phyloP scores from a whole-genome alignment of 495 filamentous ascomycete genomes.

The Aspergillus panamensis region DNA sequence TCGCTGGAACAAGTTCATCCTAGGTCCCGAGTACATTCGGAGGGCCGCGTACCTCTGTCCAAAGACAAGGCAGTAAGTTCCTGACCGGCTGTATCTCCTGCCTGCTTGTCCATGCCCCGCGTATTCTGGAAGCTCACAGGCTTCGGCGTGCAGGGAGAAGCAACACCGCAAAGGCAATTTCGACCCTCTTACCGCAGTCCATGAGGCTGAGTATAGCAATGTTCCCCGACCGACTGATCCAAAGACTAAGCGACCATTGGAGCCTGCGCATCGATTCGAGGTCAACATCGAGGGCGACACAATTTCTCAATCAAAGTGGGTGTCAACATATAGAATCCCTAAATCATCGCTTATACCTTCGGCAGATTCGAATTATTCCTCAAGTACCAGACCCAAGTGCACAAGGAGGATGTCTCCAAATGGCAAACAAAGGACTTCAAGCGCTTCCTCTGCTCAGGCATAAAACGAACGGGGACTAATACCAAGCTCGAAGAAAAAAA shows the following conservation, averaged over 20 bases:
- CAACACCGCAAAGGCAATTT: slow-evolving; percentile 69
- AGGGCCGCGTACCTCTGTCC: slow-evolving; percentile 72
- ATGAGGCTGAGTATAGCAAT: slow-evolving; percentile 63
- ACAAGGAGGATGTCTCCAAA: slow-evolving; percentile 65
- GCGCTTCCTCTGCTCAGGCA: slow-evolving; percentile 84
- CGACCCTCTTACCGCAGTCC: slow-evolving; percentile 67
- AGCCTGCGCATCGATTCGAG: slow-evolving; percentile 74
- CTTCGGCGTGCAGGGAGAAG: slow-evolving; percentile 55
- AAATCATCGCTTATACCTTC: not conserved
- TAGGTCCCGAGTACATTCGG: slow-evolving; percentile 73
- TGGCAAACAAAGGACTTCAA: slow-evolving; percentile 69
- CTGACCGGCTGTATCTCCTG: not conserved
- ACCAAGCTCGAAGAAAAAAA: slow-evolving; percentile 51
- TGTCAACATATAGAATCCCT: not conserved
- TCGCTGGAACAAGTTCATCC: slow-evolving; percentile 81
- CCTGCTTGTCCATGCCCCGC: not conserved
- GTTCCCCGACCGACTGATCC: slow-evolving; percentile 50
- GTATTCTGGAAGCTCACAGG: slow-evolving; percentile 13
- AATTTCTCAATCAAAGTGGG: slow-evolving; percentile 84
- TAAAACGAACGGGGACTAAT: slow-evolving; percentile 50
- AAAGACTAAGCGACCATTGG: slow-evolving; percentile 52
- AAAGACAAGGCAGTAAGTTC: slow-evolving; percentile 64
- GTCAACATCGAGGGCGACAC: slow-evolving; percentile 76
- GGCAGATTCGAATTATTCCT: slow-evolving; percentile 63
- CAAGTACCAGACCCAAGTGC: slow-evolving; percentile 81